A percentile compares a stretch with the other conserved stretches of the same genome.
Conservation (phyloP, 1,284 basidiomycete species). For the Leccinum insolens region DNA sequence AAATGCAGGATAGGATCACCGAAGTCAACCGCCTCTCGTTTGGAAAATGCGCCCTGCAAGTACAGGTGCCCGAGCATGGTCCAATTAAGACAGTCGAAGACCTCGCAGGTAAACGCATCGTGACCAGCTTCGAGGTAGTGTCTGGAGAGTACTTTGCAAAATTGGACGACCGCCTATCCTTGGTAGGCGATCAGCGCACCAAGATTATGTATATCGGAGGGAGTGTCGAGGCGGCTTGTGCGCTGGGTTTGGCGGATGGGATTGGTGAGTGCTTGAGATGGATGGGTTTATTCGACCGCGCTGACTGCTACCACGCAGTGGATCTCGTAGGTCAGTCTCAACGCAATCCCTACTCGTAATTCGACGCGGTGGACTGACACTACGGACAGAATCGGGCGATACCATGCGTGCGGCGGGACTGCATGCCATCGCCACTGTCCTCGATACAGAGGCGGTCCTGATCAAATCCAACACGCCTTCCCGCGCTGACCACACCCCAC, state of each 20-base stretch:
- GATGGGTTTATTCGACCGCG: not conserved
- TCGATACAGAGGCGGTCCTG: conserved; percentile 91
- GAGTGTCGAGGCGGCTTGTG: conserved; percentile 97
- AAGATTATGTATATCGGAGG: conserved; percentile 96
- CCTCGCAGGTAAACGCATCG: conserved; percentile 89
- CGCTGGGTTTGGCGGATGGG: conserved; percentile 95
- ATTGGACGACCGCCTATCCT: conserved; percentile 65
- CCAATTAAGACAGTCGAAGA: conserved; percentile 75
- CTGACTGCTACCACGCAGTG: conserved; percentile 48
- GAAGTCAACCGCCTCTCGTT: conserved; percentile 89
- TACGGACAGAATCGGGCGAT: conserved; percentile 87
- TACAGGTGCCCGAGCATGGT: conserved; percentile 89
- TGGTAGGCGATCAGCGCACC: conserved; percentile 60
- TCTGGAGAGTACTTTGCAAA: conserved; percentile 79
- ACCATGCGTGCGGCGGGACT: conserved; percentile 99
- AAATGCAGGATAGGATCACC: conserved; percentile 76
- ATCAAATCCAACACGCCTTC: conserved; percentile 81
- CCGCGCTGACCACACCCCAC: conserved; percentile 65
- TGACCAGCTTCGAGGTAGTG: conserved; percentile 93
- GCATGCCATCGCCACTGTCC: conserved; percentile 88
- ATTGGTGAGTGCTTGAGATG: conserved; percentile 66
- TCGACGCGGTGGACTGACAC: not conserved
- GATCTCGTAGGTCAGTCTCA: conserved; percentile 82
- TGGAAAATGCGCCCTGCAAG: conserved; percentile 92
- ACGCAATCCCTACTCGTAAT: not conserved